A percentile compares a stretch with the other conserved stretches of the same genome.
phyloP scores from a whole-genome alignment of 805 yeast genomes.

The Candida odintsovae region DNA sequence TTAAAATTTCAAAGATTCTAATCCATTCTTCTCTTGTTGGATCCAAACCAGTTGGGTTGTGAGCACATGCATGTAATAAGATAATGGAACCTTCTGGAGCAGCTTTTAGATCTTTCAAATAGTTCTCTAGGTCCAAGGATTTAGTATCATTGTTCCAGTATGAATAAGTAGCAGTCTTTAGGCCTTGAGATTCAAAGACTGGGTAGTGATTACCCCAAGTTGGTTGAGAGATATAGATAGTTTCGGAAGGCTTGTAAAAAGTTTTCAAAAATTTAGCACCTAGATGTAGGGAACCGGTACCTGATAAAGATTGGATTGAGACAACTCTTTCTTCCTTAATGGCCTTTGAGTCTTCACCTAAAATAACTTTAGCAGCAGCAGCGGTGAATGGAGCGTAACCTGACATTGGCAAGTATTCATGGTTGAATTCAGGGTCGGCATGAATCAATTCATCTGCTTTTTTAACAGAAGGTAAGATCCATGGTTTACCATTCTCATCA shows the following conservation, averaged over 20 bases:
- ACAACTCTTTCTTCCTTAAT: conserved; percentile 42
- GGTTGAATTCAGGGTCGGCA: conserved; percentile 58
- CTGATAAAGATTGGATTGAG: conserved; percentile 74
- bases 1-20: conserved; percentile 56
- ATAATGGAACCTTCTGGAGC: conserved; percentile 79
- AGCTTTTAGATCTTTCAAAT: conserved; percentile 49
- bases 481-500: conserved; percentile 63
- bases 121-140: conserved; percentile 66
- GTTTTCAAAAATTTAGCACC: conserved; percentile 53
- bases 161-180: conserved; percentile 65
- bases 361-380: conserved; percentile 68
- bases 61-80: conserved; percentile 92
- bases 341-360: conserved; percentile 56
- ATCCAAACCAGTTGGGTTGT: conserved; percentile 96
- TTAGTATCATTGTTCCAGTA: conserved; percentile 79
- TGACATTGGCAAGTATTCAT: conserved; percentile 81
- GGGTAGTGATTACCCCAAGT: conserved; percentile 98
- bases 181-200: conserved; percentile 68
- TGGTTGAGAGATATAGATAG: conserved; percentile 74
- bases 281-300: conserved; percentile 88
- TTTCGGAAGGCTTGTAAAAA: conserved; percentile 31
- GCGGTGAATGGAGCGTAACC: conserved; percentile 65
- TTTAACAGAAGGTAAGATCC: conserved; percentile 64
- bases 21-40: conserved; percentile 83
- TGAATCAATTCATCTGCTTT: conserved; percentile 64